A percentile compares a stretch with the other conserved stretches of the same genome.
These are phyloP conservation scores for Daldinia childiae DNA, from an alignment of 495 filamentous ascomycete genomes.

Conservation along the genomic window DNA sequence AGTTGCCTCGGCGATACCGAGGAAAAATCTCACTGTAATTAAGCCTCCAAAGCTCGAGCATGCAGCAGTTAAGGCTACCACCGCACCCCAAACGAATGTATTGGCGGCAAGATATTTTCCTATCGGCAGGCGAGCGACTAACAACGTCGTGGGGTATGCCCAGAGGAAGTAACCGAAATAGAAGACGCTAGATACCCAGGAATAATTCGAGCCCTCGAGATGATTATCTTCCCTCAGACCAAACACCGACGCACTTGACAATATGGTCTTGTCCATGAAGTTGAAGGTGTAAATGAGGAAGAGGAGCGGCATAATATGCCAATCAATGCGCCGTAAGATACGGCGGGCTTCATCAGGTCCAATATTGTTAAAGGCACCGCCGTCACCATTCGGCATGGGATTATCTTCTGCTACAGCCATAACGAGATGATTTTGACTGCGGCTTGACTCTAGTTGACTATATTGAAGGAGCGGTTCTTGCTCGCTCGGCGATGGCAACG, in stretches of 20 bases:
- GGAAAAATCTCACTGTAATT: constrained; percentile 67
- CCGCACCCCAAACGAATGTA: constrained; percentile 66
- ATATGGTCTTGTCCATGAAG: constrained; percentile 53
- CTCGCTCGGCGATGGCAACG: constrained; percentile 20
- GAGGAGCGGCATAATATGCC: constrained; percentile 43
- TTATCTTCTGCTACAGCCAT: constrained; percentile 21
- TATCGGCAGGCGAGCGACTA: constrained; percentile 46
- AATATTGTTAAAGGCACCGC: constrained; percentile 5
- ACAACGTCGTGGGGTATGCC: constrained; percentile 44
- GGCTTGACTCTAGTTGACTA: constrained; percentile 23
- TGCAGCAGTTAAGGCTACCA: constrained; percentile 78
- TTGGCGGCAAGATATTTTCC: constrained; percentile 44
- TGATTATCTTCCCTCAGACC: constrained; percentile 47
- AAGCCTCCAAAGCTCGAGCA: constrained; percentile 74
- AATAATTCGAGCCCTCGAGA: constrained; percentile 50
- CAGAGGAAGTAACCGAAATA: constrained; percentile 50
- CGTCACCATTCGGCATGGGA: constrained; percentile 2
- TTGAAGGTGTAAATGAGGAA: constrained; percentile 47
- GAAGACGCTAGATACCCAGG: constrained; percentile 50
- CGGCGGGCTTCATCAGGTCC: constrained; percentile 32
- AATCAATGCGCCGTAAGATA: constrained; percentile 48
- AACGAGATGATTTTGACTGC: background rate
- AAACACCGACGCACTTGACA: constrained; percentile 50
- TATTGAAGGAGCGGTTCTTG: constrained; percentile 25
- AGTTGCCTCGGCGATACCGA: constrained; percentile 63